These are phyloP conservation scores for Diaporthe caulivora DNA, from an alignment of 2,329 filamentous ascomycete genomes.

Conservation along the genomic window DNA sequence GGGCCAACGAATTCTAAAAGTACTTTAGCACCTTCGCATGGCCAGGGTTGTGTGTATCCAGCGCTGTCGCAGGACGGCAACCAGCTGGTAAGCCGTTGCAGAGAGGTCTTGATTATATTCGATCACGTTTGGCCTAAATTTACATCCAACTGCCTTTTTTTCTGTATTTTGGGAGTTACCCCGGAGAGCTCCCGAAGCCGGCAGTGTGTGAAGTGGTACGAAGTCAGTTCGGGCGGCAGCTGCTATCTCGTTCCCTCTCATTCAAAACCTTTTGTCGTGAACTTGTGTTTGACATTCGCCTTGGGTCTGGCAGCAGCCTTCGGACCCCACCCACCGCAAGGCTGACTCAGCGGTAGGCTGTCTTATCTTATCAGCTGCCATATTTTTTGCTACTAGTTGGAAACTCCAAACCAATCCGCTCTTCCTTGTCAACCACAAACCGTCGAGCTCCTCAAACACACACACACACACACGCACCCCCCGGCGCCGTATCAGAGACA, in stretches of 20 bases:
- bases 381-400: not conserved
- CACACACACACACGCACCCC: not conserved
- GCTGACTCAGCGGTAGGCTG: constrained; percentile 2
- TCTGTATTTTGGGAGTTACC: not conserved
- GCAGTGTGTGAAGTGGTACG: not conserved
- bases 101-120: not conserved
- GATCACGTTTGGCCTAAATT: not conserved
- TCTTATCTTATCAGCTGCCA: constrained; percentile 13
- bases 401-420: not conserved
- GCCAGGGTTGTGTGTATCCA: not conserved
- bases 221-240: not conserved
- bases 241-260: not conserved
- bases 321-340: no score
- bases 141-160: not conserved
- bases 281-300: not conserved
- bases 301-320: not conserved
- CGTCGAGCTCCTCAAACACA: not conserved
- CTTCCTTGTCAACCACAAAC: not conserved
- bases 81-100: not conserved
- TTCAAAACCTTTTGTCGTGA: no score
- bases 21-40: no score
- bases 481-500: not conserved
- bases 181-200: no score
- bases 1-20: no score
- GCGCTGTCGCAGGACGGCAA: not conserved